Evolutionary conservation across 768 basidiomycete species (phyloP).

Genomic region (Psilocybe sp.): DNA sequence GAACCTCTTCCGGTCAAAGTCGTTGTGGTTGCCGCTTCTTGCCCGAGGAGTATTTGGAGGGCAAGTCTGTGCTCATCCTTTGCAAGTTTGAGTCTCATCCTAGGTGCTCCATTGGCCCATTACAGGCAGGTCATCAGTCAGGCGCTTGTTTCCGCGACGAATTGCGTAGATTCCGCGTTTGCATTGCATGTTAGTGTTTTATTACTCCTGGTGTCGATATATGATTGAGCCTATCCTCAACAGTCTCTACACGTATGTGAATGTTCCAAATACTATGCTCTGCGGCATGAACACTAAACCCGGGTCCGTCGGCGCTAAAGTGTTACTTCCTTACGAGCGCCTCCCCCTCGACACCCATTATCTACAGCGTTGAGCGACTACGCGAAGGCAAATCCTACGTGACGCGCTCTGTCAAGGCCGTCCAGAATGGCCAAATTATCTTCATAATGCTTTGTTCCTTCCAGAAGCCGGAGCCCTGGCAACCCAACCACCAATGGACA

Average conservation of each 20-base stretch:
- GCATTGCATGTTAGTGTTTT: slow-evolving; percentile 63
- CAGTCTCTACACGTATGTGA: slow-evolving; percentile 70
- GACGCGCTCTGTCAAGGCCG: slow-evolving; percentile 62
- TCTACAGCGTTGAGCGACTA: slow-evolving; percentile 75
- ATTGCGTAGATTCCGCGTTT: slow-evolving; percentile 62
- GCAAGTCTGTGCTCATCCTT: slow-evolving; percentile 20
- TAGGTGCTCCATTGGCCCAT: not conserved
- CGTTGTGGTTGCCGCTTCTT: slow-evolving; percentile 57
- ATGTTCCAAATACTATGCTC: not conserved
- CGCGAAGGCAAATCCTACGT: slow-evolving; percentile 75
- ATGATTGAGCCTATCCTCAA: slow-evolving; percentile 1
- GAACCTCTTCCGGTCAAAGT: slow-evolving; percentile 77
- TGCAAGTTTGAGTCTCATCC: not conserved
- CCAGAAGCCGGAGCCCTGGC: slow-evolving; percentile 76
- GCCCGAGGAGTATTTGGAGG: slow-evolving; percentile 83
- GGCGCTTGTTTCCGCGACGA: slow-evolving; percentile 78
- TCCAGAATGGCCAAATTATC: slow-evolving; percentile 46
- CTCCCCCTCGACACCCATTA: slow-evolving; percentile 67
- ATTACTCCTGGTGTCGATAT: not conserved
- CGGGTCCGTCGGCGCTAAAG: slow-evolving; percentile 31
- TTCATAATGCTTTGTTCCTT: slow-evolving; percentile 78
- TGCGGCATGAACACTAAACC: not conserved
- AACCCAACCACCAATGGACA: slow-evolving; percentile 64
- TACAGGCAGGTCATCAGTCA: slow-evolving; percentile 79
- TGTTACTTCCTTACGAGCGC: slow-evolving; percentile 82